These are phyloP conservation scores for Sclerotinia subarctica DNA, from an alignment of 2,329 filamentous ascomycete species.

Conservation along the genomic window DNA sequence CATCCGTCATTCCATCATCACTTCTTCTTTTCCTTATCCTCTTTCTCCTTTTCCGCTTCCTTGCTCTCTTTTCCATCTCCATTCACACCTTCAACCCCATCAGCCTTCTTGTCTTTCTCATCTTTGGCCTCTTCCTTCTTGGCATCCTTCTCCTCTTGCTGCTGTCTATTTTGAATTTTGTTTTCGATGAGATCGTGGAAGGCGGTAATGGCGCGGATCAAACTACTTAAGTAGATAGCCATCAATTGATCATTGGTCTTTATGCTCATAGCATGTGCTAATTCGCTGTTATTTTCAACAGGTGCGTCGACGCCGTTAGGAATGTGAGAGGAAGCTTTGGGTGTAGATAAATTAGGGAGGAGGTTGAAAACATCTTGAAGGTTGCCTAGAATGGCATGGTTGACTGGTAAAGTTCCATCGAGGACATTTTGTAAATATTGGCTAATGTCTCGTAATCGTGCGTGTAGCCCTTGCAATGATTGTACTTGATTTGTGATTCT, in stretches of 20 bases:
- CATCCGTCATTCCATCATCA: constrained; percentile 31
- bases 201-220: constrained; percentile 96
- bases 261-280: constrained; percentile 94
- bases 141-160: constrained; percentile 89
- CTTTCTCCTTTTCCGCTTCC: constrained; percentile 50
- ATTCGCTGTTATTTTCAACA: constrained; percentile 67
- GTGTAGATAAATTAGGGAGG: constrained; percentile 89
- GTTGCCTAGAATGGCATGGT: constrained; percentile 95
- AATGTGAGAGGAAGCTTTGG: constrained; percentile 60
- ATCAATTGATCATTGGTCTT: constrained; percentile 99
- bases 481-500: constrained; percentile 97
- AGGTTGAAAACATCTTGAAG: constrained; percentile 99
- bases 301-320: constrained; percentile 46
- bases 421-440: constrained; percentile 95
- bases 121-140: constrained; percentile 63
- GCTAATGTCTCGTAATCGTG: constrained; percentile 91
- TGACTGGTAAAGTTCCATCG: constrained; percentile 87
- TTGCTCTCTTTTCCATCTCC: constrained; percentile 50
- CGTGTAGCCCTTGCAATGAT: constrained; percentile 91
- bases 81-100: constrained; percentile 52
- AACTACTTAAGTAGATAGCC: constrained; percentile 93
- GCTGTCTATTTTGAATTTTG: constrained; percentile 98
- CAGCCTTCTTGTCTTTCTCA: constrained; percentile 65
- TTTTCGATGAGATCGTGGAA: constrained; percentile 99
- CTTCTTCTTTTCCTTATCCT: constrained; percentile 52